Base-by-base conservation (phyloP, 148 eudicot species). In the Nepenthes mirabilis region DNA sequence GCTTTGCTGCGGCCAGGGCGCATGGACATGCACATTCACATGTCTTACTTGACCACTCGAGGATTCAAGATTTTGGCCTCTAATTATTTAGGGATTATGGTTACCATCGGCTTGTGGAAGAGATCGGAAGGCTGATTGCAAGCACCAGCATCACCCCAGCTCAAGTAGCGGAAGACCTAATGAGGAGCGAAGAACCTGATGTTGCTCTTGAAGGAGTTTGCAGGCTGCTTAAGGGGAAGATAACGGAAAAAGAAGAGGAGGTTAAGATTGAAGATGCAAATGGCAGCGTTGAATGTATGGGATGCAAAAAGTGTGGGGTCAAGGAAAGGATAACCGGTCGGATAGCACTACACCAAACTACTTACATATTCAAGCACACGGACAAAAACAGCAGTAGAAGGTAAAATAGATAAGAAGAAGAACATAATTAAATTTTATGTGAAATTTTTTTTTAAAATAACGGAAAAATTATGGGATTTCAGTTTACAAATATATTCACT, bases 1-100 rank as follows among this genome's bases (percentile, higher is more conserved):
- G 68, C 61, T 1, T 47, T 65, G 35, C 4, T 65, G 68, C 52
- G 68, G 33, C 68, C 61, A 1, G 68, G 68, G 2, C 51, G 68
- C 43, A 65, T 65, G 68, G 68, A 65, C 45, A 65, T 65, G 68
- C 68, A 65, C 36, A 65, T 65, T 11, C 68, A 65, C 47, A 65
- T 65, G 68, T 56, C 68, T 6, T 65, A 65, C 34, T 49, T 57
- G 9, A 65, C 68, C n/a, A 45, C 60, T 13, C 3, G 34, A 1
- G 68, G 47, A 9, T 65, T 65, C 45, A 65, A 36, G 51, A 50
- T 65, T 8, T 49, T 65, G 5, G 68, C 68, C 49, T 56, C 51
- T 2, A 65, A 65, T 48, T 65, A 65, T 14, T 60, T 65, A 5
- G 61, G 61, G 13, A 23, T 65, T 33, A 56, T 6, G 13, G 33